Conservation (phyloP, 2,329 filamentous ascomycete species). For the Colletotrichum orbiculare region DNA sequence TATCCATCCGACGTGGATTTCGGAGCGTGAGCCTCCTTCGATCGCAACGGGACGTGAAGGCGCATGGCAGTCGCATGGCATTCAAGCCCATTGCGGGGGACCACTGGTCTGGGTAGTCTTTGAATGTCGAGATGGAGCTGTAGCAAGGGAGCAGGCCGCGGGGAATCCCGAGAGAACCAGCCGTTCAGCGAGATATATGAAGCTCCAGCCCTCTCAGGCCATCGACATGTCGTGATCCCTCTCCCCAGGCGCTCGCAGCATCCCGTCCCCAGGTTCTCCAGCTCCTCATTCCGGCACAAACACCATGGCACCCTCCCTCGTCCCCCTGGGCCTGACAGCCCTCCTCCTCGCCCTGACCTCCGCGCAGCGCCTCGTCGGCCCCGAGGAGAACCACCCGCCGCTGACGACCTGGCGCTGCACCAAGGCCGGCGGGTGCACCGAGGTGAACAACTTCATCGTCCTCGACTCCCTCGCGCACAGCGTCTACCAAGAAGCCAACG, state of each 20-base stretch:
- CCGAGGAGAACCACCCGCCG: conserved; percentile 60
- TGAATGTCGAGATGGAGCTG: not conserved
- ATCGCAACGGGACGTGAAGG: conserved; percentile 8
- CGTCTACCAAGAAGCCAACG: conserved; percentile 54
- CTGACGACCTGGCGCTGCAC: conserved; percentile 65
- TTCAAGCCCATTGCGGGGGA: not conserved
- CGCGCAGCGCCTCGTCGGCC: conserved; percentile 53
- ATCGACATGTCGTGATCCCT: not conserved
- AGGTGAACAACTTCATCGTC: conserved; percentile 60
- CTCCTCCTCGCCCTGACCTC: conserved; percentile 43
- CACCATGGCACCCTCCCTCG: conserved; percentile 26
- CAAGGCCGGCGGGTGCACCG: conserved; percentile 58
- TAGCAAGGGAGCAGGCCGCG: not conserved
- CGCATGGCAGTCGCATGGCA: not conserved
- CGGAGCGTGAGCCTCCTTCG: conserved; percentile 23
- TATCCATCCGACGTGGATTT: not conserved
- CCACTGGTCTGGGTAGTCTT: not conserved
- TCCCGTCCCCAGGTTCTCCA: not conserved
- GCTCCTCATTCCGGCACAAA: not conserved
- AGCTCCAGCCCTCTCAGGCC: not conserved
- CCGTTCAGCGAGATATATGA: conserved; percentile 22
- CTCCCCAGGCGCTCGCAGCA: not conserved
- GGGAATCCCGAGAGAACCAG: not conserved
- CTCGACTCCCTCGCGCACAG: conserved; percentile 59
- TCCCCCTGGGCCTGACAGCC: conserved; percentile 30